phyloP scores from a whole-genome alignment of 495 filamentous ascomycete genomes.

The Neurospora africana region DNA sequence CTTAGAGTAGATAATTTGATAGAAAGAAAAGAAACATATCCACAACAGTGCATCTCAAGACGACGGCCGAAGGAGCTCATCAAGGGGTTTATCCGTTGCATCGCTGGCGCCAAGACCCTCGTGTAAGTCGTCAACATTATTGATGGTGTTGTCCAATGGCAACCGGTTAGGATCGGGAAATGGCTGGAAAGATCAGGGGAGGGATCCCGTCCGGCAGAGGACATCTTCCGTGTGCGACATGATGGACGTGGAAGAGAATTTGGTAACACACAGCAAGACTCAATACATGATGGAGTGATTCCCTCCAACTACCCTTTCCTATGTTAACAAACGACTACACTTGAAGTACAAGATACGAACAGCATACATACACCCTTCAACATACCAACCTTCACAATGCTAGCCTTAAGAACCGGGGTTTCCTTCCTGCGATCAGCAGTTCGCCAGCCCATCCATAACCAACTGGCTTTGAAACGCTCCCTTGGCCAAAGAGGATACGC shows the following conservation, averaged over 20 bases:
- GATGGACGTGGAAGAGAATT: neutral
- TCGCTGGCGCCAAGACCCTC: neutral
- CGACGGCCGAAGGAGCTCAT: neutral
- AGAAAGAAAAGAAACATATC: neutral
- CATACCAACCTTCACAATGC: neutral
- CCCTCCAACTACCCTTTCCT: neutral
- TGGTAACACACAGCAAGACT: neutral
- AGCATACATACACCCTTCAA: neutral
- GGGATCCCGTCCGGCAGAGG: neutral
- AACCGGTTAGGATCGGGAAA: neutral
- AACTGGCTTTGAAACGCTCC: neutral
- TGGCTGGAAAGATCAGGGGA: neutral
- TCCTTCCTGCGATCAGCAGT: constrained; percentile 1
- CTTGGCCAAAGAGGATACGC: constrained; percentile 8
- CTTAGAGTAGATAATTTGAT: too few relatives aligned
- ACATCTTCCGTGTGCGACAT: neutral
- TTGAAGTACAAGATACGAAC: neutral
- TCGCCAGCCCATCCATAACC: neutral
- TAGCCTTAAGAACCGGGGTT: neutral
- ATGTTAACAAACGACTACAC: neutral
- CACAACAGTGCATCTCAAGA: fast-evolving
- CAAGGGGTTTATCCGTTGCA: neutral
- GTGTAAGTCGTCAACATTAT: neutral
- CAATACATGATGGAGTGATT: neutral
- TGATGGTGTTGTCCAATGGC: neutral